These are phyloP conservation scores for Strobilomyces dryophilus DNA, from an alignment of 768 basidiomycete species.

Conservation along the genomic window DNA sequence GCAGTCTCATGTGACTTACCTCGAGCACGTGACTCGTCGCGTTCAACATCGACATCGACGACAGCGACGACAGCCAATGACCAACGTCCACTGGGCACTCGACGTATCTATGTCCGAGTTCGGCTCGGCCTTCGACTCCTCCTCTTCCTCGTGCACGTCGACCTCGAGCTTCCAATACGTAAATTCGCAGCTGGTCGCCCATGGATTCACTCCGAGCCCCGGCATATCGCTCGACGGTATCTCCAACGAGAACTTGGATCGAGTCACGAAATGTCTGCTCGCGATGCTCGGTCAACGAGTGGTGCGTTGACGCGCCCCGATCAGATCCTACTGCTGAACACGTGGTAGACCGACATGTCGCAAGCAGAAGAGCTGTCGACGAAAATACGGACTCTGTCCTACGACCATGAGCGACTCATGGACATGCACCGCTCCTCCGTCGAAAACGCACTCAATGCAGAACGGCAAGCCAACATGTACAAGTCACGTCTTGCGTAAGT, in stretches of 20 bases:
- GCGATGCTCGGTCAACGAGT: conserved; percentile 72
- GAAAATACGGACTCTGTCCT: conserved; percentile 70
- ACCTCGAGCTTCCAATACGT: conserved; percentile 70
- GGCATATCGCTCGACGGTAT: conserved; percentile 70
- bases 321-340: conserved; percentile 14
- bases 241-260: conserved; percentile 49
- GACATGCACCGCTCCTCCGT: conserved; percentile 57
- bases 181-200: conserved; percentile 77
- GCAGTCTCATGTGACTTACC: conserved; percentile 14
- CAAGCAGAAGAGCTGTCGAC: conserved; percentile 73
- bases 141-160: conserved; percentile 45
- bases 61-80: conserved; percentile 14
- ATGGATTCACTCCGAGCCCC: conserved; percentile 64
- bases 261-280: conserved; percentile 69
- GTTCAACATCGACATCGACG: conserved; percentile 19
- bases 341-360: conserved; percentile 63
- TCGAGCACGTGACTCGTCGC: conserved; percentile 27
- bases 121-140: conserved; percentile 42
- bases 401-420: conserved; percentile 74
- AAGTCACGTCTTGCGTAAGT: conserved; percentile 72
- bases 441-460: conserved; percentile 66
- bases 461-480: conserved; percentile 70
- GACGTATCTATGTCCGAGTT: conserved; percentile 41
- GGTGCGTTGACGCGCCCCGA: conserved; percentile 41
- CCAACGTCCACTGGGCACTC: conserved; percentile 48